phyloP scores from a whole-genome alignment of 805 yeast species.

The Kodamaea kaohsiungensis region DNA sequence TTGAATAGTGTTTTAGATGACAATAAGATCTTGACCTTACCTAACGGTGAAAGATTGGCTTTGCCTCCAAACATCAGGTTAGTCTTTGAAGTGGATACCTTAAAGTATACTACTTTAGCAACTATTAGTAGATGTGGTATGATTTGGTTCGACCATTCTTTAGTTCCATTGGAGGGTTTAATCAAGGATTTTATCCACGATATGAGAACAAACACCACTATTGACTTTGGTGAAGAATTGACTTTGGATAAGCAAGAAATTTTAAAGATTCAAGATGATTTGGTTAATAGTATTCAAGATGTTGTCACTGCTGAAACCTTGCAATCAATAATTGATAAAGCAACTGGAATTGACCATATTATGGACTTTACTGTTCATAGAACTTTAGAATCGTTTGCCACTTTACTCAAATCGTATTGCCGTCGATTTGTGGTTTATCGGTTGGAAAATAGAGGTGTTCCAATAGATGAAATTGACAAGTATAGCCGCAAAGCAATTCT shows the following conservation, averaged over 20 bases:
- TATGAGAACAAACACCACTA: constrained; percentile 12
- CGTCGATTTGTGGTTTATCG: constrained; percentile 18
- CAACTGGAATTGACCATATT: constrained; percentile 43
- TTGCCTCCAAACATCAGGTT: constrained; percentile 65
- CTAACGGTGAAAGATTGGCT: constrained; percentile 83
- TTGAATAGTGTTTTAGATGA: constrained; percentile 91
- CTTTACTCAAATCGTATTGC: constrained; percentile 40
- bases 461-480: constrained; percentile 19
- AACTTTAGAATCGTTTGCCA: constrained; percentile 38
- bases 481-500: constrained; percentile 36
- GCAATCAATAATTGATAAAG: constrained; percentile 11
- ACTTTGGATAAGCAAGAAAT: neutral
- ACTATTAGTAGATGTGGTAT: constrained; percentile 92
- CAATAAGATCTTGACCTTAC: constrained; percentile 74
- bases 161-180: constrained; percentile 19
- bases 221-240: constrained; percentile 16
- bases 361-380: constrained; percentile 49
- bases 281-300: constrained; percentile 1
- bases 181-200: constrained; percentile 18
- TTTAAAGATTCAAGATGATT: neutral
- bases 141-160: constrained; percentile 60
- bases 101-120: constrained; percentile 79
- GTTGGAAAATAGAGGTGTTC: constrained; percentile 11
- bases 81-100: constrained; percentile 72
- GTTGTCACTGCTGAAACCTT: neutral